These are phyloP conservation scores for Balansia obtecta DNA, from an alignment of 2,329 filamentous ascomycete species.

Conservation along the genomic window DNA sequence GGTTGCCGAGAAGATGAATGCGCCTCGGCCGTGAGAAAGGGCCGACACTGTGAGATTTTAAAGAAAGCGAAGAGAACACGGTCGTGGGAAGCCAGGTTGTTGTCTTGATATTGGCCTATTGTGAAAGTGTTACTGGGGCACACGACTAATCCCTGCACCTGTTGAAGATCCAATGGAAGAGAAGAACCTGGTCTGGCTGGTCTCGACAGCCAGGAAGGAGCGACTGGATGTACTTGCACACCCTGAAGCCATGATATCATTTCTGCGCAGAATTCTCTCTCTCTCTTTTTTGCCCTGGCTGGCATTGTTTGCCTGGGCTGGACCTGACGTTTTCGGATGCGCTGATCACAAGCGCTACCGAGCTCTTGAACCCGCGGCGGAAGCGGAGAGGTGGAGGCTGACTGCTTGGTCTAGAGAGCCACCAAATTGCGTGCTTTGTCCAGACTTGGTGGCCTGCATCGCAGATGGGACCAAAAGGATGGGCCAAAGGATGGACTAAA, in stretches of 20 bases:
- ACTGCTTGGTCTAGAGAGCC: conserved; percentile 13
- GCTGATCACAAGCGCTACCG: not conserved
- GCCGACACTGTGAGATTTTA: not conserved
- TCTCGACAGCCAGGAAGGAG: no score
- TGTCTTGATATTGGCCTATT: not conserved
- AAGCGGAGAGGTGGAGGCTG: not conserved
- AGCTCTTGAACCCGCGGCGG: not conserved
- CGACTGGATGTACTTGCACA: no score
- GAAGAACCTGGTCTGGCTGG: no score
- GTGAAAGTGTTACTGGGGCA: not conserved
- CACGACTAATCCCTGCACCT: no score
- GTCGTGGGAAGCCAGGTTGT: not conserved
- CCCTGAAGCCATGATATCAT: no score
- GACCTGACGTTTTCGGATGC: no score
- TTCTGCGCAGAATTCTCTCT: no score
- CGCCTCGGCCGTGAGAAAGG: not conserved
- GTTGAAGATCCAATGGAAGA: not conserved
- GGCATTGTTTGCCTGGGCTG: no score
- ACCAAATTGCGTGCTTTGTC: conserved; percentile 22
- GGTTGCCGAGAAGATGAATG: not conserved
- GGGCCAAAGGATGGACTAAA: not conserved
- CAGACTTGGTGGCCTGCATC: conserved; percentile 13
- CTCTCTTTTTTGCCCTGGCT: no score
- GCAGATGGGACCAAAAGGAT: not conserved
- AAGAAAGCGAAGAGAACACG: not conserved